Percentiles rank a stretch among this genome's conserved stretches.
Evolutionary conservation across 768 basidiomycete genomes (phyloP).

Genomic region (Hygrocybe punicea): DNA sequence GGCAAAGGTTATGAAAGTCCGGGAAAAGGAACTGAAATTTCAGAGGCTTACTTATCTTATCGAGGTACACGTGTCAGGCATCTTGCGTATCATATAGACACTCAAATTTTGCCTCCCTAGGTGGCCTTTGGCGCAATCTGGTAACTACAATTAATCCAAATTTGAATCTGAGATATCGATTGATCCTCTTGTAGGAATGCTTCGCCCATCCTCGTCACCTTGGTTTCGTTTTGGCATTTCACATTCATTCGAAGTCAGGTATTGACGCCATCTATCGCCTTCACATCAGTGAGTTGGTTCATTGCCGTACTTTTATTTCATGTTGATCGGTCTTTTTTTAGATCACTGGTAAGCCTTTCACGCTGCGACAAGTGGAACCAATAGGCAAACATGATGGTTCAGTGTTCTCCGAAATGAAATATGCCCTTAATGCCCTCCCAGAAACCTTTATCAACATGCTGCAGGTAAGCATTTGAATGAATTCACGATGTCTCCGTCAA

Average conservation of each 20-base stretch:
- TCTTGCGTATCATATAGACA: background rate
- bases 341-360: slow-evolving; percentile 41
- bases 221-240: slow-evolving; percentile 68
- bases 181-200: slow-evolving; percentile 22
- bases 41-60: slow-evolving; percentile 85
- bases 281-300: background rate
- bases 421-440: slow-evolving; percentile 81
- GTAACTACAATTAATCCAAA: slow-evolving; percentile 26
- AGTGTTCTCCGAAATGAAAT: slow-evolving; percentile 89
- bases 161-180: slow-evolving; percentile 16
- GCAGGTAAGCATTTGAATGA: slow-evolving; percentile 46
- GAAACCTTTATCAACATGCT: slow-evolving; percentile 89
- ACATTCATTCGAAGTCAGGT: slow-evolving; percentile 64
- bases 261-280: slow-evolving; percentile 72
- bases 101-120: slow-evolving; percentile 22
- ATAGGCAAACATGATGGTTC: background rate
- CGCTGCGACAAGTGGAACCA: background rate
- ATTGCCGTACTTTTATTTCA: slow-evolving; percentile 35
- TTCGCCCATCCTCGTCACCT: slow-evolving; percentile 55
- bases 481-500: background rate
- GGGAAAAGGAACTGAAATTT: slow-evolving; percentile 78
- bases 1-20: slow-evolving; percentile 62
- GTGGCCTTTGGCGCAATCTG: slow-evolving; percentile 43
- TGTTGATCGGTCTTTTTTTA: slow-evolving; percentile 46
- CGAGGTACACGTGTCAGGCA: slow-evolving; percentile 46